Percentiles rank a stretch among this genome's conserved stretches.
Evolutionary conservation across 148 eudicot species (phyloP).

Genomic region (Polygonum maritimum): DNA sequence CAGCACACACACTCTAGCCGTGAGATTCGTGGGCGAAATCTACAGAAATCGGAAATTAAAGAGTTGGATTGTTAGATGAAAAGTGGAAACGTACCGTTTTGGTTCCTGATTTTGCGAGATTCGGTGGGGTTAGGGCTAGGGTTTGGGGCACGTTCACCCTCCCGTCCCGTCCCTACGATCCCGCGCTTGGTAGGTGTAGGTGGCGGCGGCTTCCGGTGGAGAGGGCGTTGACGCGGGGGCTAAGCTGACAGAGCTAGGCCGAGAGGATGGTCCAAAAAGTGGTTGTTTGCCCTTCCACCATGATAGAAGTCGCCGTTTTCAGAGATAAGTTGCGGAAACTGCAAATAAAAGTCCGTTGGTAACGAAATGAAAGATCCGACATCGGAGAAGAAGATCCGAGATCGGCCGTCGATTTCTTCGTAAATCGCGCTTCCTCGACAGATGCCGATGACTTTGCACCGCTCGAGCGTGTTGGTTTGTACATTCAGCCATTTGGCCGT

Average conservation of each 20-base stretch:
- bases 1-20: too few species aligned
- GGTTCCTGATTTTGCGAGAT: neutral
- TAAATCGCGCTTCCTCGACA: too few species aligned
- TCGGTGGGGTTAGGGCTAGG: neutral
- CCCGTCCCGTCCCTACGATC: constrained; percentile 11
- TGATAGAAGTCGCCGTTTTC: neutral
- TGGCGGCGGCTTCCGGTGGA: neutral
- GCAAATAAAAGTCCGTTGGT: neutral
- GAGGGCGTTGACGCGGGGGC: neutral
- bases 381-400: too few species aligned
- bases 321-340: neutral
- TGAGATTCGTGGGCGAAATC: neutral
- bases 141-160: neutral
- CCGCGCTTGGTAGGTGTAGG: neutral
- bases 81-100: neutral
- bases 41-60: neutral
- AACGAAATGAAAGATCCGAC: too few species aligned
- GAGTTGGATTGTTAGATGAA: too few species aligned
- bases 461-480: too few species aligned
- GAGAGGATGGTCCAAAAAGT: neutral
- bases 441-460: too few species aligned
- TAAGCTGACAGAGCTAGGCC: neutral
- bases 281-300: neutral
- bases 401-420: too few species aligned
- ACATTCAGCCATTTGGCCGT: too few species aligned